Base-by-base conservation (phyloP, 106 monocot species). In the Posidonia australis region DNA sequence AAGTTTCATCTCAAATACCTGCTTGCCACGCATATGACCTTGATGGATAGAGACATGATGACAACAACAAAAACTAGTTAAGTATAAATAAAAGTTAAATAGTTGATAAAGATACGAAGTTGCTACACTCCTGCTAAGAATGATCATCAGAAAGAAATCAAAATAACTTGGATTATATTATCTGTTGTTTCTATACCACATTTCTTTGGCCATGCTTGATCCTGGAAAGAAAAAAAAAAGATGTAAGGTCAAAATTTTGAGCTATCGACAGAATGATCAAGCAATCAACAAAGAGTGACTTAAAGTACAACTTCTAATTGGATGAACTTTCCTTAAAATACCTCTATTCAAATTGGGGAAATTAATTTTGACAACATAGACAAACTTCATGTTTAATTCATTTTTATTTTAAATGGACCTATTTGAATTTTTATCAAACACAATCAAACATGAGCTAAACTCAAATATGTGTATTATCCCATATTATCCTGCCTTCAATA, bases 171-270 rank as follows among this genome's bases (percentile, higher is more conserved):
- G 11, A 36, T 36, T 36, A 36, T 36, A 7, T 36, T 4, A 36
- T 36, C 7, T 45, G 53, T 18, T 26, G 20, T 9, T 32, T 20
- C 18, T 66, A 31, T 69, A 86, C 85, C 82, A 48, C 85, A 86
- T 72, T 79, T 86, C 75, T 86, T 86, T 57, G 85, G 85, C 85
- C 85, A 82, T 53, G 76, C 85, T 76, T 86, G 85, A 70, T 86
- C 82, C 85, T 86, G 61, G 18, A 72, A 65, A 44, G 47, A 54
- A 26, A 7, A 13, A 65, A 11, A 46, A 48, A 19, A 17, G 12
- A 31, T 13, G 17, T 41, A 20, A 54, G 36, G 23, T 14, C 10
- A 13, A 36, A 4, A 4, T 36, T 7, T 36, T 36, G 36, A 36
- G 36, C 36, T 7, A 36, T 7, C 36, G 7, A 36, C 36, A 36